Evolutionary conservation across 345 rosid species (phyloP).

Genomic region (Excoecaria cochinchinensis): DNA sequence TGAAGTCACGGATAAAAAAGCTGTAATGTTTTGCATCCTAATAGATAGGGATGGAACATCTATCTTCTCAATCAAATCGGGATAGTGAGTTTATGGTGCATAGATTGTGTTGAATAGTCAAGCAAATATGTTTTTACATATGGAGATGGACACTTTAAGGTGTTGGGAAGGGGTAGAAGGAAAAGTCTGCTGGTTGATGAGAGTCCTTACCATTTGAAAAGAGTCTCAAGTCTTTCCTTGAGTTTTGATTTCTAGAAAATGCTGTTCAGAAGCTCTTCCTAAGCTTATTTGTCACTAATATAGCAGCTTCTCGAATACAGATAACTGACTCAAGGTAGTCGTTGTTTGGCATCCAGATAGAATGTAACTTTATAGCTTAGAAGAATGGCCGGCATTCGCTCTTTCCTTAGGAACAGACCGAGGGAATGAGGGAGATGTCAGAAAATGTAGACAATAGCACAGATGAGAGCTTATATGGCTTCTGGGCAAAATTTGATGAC

Average conservation of each 20-base stretch:
- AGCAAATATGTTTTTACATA: background rate
- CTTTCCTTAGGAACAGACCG: background rate
- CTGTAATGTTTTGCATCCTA: background rate
- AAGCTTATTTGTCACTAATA: background rate
- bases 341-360: background rate
- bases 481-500: background rate
- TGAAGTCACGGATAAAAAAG: background rate
- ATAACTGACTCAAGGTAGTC: background rate
- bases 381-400: background rate
- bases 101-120: background rate
- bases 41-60: background rate
- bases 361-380: background rate
- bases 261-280: background rate
- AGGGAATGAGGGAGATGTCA: background rate
- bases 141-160: too few species aligned
- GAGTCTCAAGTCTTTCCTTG: background rate
- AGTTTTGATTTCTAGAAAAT: background rate
- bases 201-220: background rate
- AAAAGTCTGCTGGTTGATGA: background rate
- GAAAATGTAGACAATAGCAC: background rate
- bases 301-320: background rate
- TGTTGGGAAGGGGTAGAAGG: background rate
- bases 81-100: background rate
- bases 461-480: background rate
- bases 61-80: background rate